Conservation (phyloP, 257 asterid species). For the Paulownia fortunei region DNA sequence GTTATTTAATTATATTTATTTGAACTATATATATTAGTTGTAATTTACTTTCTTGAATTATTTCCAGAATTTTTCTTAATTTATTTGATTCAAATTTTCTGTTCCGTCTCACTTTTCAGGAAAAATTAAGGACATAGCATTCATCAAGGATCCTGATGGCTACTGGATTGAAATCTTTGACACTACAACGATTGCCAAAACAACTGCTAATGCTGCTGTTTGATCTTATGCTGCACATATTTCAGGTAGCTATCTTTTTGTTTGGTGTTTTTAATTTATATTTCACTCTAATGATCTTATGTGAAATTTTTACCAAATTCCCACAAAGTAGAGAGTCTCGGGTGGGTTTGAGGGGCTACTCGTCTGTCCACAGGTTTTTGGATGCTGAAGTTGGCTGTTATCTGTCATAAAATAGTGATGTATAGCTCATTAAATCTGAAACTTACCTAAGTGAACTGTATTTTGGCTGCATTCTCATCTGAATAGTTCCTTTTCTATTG, state of each 20-base stretch:
- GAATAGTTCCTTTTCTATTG: not conserved
- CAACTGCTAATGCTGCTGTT: conserved; percentile 53
- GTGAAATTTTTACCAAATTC: too few species aligned
- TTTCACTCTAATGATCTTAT: too few species aligned
- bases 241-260: conserved; percentile 5
- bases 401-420: too few species aligned
- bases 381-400: too few species aligned
- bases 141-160: conserved; percentile 89
- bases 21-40: too few species aligned
- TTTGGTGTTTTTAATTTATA: not conserved
- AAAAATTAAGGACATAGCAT: conserved; percentile 75
- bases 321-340: too few species aligned
- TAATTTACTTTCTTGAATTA: not conserved
- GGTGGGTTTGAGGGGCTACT: too few species aligned
- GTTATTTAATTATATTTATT: too few species aligned
- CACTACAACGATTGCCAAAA: conserved; percentile 48
- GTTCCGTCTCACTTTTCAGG: conserved; percentile 48
- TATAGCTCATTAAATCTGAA: too few species aligned
- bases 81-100: not conserved
- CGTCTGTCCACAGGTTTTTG: too few species aligned
- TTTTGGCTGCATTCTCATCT: not conserved
- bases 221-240: conserved; percentile 40
- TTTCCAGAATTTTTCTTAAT: not conserved
- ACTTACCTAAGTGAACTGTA: too few species aligned
- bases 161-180: conserved; percentile 85